phyloP scores from a whole-genome alignment of 2,329 filamentous ascomycete genomes.

The Cryphonectria parasitica region DNA sequence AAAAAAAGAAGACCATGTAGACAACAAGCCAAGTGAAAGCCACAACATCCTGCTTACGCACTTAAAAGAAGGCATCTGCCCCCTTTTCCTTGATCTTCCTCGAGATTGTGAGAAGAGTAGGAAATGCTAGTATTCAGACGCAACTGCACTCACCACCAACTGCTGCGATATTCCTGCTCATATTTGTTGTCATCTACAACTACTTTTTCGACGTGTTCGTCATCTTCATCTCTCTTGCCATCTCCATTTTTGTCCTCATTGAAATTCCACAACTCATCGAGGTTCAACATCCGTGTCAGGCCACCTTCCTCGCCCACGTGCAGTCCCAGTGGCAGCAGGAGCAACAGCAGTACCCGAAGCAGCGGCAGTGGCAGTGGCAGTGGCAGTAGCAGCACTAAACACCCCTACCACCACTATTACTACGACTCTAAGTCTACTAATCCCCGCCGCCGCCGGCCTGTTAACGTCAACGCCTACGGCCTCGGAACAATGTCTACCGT shows the following conservation, averaged over 20 bases:
- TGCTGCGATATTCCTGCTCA: neutral
- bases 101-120: neutral
- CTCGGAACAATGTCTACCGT: conserved; percentile 37
- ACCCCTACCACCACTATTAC: neutral
- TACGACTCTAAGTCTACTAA: neutral
- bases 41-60: neutral
- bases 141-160: neutral
- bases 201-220: no score
- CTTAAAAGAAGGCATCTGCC: neutral
- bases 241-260: neutral
- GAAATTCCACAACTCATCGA: neutral
- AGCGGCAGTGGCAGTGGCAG: neutral
- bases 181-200: neutral
- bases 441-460: conserved; percentile 6
- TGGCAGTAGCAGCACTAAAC: neutral
- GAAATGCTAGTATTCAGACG: conserved; percentile 16
- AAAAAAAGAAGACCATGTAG: neutral
- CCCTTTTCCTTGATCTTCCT: neutral
- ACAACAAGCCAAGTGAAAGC: neutral
- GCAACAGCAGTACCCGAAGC: no score
- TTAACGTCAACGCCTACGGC: conserved; percentile 16
- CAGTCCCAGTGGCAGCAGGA: neutral
- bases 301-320: conserved; percentile 11
- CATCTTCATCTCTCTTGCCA: neutral
- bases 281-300: neutral